Percentiles rank a stretch among this genome's conserved stretches.
Conservation (phyloP, 176 grass and related monocot genomes). For the Bonia amplexicaulis region DNA sequence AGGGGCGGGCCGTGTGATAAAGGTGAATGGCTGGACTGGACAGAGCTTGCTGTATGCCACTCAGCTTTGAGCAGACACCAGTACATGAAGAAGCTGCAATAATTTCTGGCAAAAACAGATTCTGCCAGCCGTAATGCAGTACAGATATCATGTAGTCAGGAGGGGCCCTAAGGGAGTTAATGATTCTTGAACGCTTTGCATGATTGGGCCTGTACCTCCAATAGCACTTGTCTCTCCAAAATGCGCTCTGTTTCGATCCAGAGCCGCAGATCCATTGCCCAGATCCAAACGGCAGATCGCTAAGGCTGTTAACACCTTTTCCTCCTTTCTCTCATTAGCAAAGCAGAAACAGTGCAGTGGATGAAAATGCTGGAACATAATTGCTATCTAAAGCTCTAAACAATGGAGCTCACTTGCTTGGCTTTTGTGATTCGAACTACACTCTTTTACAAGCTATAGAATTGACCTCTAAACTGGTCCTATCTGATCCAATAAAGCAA, state of each 20-base stretch:
- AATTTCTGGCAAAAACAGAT: slow-evolving; percentile 49
- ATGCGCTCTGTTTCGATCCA: slow-evolving; percentile 37
- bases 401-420: not conserved
- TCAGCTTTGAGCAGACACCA: slow-evolving; percentile 32
- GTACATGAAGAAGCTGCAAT: slow-evolving; percentile 56
- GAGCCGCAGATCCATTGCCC: slow-evolving; percentile 14
- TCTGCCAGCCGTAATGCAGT: slow-evolving; percentile 66
- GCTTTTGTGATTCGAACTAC: not conserved
- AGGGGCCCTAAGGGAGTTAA: slow-evolving; percentile 29
- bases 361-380: not conserved
- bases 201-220: slow-evolving; percentile 48
- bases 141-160: slow-evolving; percentile 47
- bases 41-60: slow-evolving; percentile 48
- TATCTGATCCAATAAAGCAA: not conserved
- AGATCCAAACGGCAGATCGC: slow-evolving; percentile 39
- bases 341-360: not conserved
- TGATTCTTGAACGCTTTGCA: slow-evolving; percentile 50
- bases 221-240: slow-evolving; percentile 41
- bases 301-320: not conserved
- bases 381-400: not conserved
- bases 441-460: not conserved
- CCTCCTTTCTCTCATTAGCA: slow-evolving; percentile 9
- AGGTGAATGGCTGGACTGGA: slow-evolving; percentile 20
- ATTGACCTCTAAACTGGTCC: not conserved
- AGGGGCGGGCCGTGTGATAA: slow-evolving; percentile 13